Evolutionary conservation across 148 eudicot genomes (phyloP).

Genomic region (Rhododendron simsii): DNA sequence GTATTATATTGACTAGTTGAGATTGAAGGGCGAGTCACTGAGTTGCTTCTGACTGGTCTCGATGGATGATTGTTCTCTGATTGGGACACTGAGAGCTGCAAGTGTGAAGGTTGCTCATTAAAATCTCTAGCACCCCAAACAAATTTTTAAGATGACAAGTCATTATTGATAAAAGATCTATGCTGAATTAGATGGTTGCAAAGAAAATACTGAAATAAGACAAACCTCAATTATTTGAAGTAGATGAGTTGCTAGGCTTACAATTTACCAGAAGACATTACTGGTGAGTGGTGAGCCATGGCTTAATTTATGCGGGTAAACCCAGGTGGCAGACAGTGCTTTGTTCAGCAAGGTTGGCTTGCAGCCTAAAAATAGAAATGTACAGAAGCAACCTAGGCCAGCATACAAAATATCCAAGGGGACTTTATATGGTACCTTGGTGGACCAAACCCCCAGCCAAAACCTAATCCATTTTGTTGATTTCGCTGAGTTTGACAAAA

Average conservation of each 20-base stretch:
- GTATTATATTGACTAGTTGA: constrained; percentile 53
- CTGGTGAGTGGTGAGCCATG: neutral
- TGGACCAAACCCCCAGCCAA: neutral
- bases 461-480: neutral
- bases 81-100: constrained; percentile 73
- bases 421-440: neutral
- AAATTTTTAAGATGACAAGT: neutral
- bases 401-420: neutral
- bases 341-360: neutral
- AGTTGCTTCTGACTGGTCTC: constrained; percentile 81
- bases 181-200: neutral
- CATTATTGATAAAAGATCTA: neutral
- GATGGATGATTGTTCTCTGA: constrained; percentile 58
- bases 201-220: neutral
- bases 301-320: neutral
- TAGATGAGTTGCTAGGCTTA: neutral
- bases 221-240: neutral
- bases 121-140: neutral
- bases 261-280: neutral
- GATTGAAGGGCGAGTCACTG: constrained; percentile 80
- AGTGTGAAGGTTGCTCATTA: constrained; percentile 10
- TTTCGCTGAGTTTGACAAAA: neutral
- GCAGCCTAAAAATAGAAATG: neutral
- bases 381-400: neutral
- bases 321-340: neutral